Evolutionary conservation across 441 rosid genomes (phyloP).

Genomic region (Pelargonium fulgidum): DNA sequence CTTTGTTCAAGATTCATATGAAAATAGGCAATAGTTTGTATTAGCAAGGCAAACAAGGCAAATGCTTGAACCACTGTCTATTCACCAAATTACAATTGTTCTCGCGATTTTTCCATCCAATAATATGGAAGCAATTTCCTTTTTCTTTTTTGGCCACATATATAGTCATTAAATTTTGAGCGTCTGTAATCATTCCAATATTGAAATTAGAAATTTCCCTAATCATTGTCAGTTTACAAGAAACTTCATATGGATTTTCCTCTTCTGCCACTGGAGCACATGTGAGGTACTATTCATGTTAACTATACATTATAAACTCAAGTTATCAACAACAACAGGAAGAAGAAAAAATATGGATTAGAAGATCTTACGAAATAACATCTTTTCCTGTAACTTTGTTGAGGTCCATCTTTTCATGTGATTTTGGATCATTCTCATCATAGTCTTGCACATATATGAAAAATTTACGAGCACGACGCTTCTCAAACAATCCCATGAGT

Average conservation of each 20-base stretch:
- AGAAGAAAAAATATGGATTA: conserved; percentile 6
- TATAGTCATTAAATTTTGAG: background rate
- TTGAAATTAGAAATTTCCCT: background rate
- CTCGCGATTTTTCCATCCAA: too few species aligned
- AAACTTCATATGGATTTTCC: too few species aligned
- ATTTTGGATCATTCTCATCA: conserved; percentile 61
- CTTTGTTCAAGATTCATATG: background rate
- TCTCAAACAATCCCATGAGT: conserved; percentile 67
- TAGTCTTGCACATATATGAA: conserved; percentile 70
- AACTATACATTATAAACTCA: background rate
- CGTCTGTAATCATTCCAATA: background rate
- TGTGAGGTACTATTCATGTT: too few species aligned
- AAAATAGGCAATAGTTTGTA: background rate
- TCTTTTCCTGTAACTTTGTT: conserved; percentile 61
- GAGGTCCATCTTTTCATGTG: conserved; percentile 63
- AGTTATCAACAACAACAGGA: background rate
- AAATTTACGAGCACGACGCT: conserved; percentile 66
- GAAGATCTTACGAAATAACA: conserved; percentile 43
- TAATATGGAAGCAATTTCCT: too few species aligned
- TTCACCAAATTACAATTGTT: too few species aligned
- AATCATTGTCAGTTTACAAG: background rate
- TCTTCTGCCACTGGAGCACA: too few species aligned
- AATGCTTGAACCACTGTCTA: too few species aligned
- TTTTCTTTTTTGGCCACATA: too few species aligned
- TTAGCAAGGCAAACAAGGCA: too few species aligned